phyloP scores from a whole-genome alignment of 108 stramenopile species.

The Pseudonitzschia delicatissima region DNA sequence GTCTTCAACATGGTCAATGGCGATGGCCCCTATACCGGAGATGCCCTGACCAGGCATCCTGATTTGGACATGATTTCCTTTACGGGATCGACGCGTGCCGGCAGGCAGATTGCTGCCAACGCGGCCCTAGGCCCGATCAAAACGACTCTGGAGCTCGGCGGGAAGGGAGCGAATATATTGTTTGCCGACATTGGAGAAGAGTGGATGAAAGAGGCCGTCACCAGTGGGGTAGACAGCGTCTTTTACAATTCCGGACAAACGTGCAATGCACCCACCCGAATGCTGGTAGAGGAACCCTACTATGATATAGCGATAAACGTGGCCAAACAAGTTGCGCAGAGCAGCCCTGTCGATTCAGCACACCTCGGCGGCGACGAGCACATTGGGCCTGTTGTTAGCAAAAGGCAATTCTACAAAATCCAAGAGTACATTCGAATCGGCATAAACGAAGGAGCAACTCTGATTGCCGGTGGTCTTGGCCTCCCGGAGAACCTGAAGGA shows the following conservation, averaged over 20 bases:
- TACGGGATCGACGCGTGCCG: constrained; percentile 66
- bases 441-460: constrained; percentile 30
- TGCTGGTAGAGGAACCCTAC: constrained; percentile 49
- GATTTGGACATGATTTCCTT: constrained; percentile 82
- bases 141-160: constrained; percentile 83
- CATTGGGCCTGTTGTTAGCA: constrained; percentile 54
- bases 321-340: constrained; percentile 40
- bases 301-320: constrained; percentile 34
- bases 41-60: constrained; percentile 45
- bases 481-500: constrained; percentile 5
- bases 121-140: constrained; percentile 45
- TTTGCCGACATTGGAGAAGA: constrained; percentile 64
- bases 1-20: constrained; percentile 85
- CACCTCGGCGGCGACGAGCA: constrained; percentile 21
- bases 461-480: constrained; percentile 49
- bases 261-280: constrained; percentile 78
- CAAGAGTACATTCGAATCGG: constrained; percentile 37
- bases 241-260: constrained; percentile 76
- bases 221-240: constrained; percentile 24
- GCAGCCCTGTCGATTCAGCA: constrained; percentile 17
- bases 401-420: constrained; percentile 44
- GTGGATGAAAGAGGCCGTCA: constrained; percentile 10
- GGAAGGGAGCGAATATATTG: constrained; percentile 79
- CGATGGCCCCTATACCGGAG: constrained; percentile 59
- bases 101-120: constrained; percentile 41